Conservation (phyloP, 1,284 basidiomycete genomes). For the Neolentinus lepideus region DNA sequence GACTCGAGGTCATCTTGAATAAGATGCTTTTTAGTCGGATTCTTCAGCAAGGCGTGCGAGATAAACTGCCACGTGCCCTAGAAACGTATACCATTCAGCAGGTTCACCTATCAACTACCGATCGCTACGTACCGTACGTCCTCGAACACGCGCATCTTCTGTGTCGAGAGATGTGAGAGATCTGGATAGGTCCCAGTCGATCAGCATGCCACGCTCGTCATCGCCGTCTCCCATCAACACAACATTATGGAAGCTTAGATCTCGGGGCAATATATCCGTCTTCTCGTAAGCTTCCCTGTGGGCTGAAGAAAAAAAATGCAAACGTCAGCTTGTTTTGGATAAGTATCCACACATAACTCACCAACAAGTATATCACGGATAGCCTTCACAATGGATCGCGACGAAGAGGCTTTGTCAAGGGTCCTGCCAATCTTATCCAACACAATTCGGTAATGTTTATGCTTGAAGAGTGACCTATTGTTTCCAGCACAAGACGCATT, state of each 20-base stretch:
- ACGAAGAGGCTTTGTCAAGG: too few species aligned
- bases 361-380: too few species aligned
- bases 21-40: background rate
- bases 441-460: background rate
- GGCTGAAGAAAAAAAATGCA: background rate
- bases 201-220: too few species aligned
- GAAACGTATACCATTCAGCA: background rate
- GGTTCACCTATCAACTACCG: background rate
- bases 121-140: background rate
- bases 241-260: background rate
- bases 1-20: background rate
- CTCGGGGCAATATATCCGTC: too few species aligned
- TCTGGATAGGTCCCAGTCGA: too few species aligned
- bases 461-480: background rate
- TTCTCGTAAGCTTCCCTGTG: too few species aligned
- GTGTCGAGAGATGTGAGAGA: too few species aligned
- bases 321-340: background rate
- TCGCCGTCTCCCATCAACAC: background rate
- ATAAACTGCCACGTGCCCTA: background rate
- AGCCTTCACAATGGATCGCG: too few species aligned
- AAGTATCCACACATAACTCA: too few species aligned
- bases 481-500: background rate
- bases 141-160: too few species aligned
- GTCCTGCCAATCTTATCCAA: too few species aligned
- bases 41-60: background rate